Evolutionary conservation across 2,329 filamentous ascomycete species (phyloP).

Genomic region (Alternaria sp.): DNA sequence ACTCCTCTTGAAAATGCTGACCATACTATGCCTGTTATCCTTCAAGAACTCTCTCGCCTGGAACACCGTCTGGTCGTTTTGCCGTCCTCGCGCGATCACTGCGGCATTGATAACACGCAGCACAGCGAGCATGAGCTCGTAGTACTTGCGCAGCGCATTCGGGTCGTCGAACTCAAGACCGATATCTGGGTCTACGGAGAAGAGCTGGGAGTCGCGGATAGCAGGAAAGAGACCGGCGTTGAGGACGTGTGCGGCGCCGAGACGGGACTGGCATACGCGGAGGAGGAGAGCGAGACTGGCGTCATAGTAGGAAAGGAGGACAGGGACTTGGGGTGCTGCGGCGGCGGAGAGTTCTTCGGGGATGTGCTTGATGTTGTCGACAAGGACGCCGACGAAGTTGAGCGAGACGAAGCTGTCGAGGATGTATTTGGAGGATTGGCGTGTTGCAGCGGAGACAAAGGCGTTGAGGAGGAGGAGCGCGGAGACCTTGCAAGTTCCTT

Average conservation of each 20-base stretch:
- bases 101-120: conserved; percentile 82
- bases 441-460: conserved; percentile 74
- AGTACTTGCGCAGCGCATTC: conserved; percentile 78
- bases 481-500: conserved; percentile 80
- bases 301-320: conserved; percentile 67
- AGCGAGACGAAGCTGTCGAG: conserved; percentile 81
- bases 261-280: conserved; percentile 80
- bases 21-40: conserved; percentile 82
- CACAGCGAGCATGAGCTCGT: conserved; percentile 79
- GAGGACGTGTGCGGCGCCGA: conserved; percentile 85
- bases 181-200: conserved; percentile 88
- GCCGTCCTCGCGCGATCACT: conserved; percentile 78
- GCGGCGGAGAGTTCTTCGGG: conserved; percentile 65
- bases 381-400: conserved; percentile 88
- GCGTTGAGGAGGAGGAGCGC: conserved; percentile 84
- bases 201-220: conserved; percentile 81
- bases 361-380: conserved; percentile 83
- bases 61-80: conserved; percentile 74
- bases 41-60: conserved; percentile 81
- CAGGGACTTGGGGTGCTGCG: conserved; percentile 55
- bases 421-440: conserved; percentile 74
- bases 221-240: conserved; percentile 87
- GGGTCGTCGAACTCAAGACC: conserved; percentile 76
- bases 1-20: conserved; percentile 88
- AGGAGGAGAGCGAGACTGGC: conserved; percentile 83